Conservation (phyloP, 345 rosid genomes). For the Salix dunnii region DNA sequence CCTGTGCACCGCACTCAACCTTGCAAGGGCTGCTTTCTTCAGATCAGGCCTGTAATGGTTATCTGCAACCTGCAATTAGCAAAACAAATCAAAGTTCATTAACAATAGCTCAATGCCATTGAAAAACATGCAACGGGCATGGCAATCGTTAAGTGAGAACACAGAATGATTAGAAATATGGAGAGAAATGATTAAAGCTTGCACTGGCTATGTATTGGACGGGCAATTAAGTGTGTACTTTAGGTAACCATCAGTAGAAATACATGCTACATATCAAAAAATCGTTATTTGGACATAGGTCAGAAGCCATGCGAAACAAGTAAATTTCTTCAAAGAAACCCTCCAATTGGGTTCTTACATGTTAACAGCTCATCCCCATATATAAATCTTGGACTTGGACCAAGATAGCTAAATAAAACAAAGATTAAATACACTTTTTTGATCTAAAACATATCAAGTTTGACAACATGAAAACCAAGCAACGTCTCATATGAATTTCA, state of each 20-base stretch:
- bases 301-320: slow-evolving; percentile 61
- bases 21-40: slow-evolving; percentile 82
- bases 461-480: no score
- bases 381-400: neutral
- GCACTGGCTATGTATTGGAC: neutral
- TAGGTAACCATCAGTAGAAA: neutral
- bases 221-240: neutral
- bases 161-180: no score
- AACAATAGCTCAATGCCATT: neutral
- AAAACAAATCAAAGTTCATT: neutral
- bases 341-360: slow-evolving; percentile 31
- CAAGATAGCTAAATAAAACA: neutral
- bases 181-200: no score
- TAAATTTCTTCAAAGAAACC: slow-evolving; percentile 40
- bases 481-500: no score
- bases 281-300: slow-evolving; percentile 21
- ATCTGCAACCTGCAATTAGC: slow-evolving; percentile 53
- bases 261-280: neutral
- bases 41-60: slow-evolving; percentile 91
- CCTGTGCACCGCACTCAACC: slow-evolving; percentile 72
- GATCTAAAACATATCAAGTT: no score
- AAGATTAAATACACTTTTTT: no score
- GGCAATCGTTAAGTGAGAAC: no score
- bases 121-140: neutral
- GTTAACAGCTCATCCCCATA: slow-evolving; percentile 48